phyloP scores from a whole-genome alignment of 2,329 filamentous ascomycete genomes.

The Bipolaris gigantea region DNA sequence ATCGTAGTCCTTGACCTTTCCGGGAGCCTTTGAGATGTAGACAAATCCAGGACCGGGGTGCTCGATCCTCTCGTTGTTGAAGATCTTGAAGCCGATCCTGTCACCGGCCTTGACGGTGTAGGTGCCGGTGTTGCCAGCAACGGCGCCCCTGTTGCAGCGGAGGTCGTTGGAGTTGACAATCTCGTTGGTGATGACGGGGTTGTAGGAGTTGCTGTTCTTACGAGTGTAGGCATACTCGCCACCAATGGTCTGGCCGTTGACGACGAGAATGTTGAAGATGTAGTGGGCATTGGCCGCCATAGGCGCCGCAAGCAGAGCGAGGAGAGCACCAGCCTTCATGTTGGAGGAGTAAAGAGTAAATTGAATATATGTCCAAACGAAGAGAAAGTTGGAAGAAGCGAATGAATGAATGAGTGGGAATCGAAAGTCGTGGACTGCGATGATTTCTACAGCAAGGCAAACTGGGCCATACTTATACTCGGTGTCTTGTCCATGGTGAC shows the following conservation, averaged over 20 bases:
- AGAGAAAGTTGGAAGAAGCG: constrained; percentile 11
- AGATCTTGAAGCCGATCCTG: constrained; percentile 55
- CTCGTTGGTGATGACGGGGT: constrained; percentile 34
- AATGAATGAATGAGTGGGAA: constrained; percentile 10
- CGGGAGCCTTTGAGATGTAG: constrained; percentile 55
- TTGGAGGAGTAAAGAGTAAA: constrained; percentile 12
- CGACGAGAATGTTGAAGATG: constrained; percentile 44
- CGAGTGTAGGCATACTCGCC: constrained; percentile 42
- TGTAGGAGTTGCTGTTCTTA: constrained; percentile 44
- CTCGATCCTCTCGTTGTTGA: constrained; percentile 54
- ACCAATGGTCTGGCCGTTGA: constrained; percentile 36
- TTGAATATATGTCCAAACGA: constrained; percentile 12
- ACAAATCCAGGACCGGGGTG: constrained; percentile 45
- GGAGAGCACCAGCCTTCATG: constrained; percentile 37
- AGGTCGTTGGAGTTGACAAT: constrained; percentile 40
- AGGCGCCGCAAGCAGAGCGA: constrained; percentile 32
- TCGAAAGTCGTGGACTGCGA: constrained; percentile 12
- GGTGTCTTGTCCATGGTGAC: constrained; percentile 1
- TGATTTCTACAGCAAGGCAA: not conserved
- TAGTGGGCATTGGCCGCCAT: constrained; percentile 38
- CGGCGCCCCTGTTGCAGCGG: constrained; percentile 43
- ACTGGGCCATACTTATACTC: constrained; percentile 5
- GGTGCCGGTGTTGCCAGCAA: constrained; percentile 38
- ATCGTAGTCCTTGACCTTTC: constrained; percentile 69
- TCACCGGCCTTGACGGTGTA: constrained; percentile 49